Base-by-base conservation (phyloP, 257 asterid species). In the Fraxinus excelsior region DNA sequence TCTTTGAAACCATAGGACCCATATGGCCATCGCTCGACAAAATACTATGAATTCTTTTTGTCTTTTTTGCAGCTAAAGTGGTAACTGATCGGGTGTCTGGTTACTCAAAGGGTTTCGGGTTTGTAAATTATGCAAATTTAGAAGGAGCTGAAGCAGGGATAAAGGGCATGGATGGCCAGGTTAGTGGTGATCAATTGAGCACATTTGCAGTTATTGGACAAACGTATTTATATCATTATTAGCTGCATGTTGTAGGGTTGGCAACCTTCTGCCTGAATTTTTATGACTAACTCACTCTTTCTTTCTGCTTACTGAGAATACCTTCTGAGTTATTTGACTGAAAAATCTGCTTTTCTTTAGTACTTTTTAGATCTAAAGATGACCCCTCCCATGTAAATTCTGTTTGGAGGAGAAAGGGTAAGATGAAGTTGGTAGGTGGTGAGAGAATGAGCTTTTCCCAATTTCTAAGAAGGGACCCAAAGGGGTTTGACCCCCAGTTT, bases 121-220 rank as follows among this genome's bases (percentile, higher is more conserved):
- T 91, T 74, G 97, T 94, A 60, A 84, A 73, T 72, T 94, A 94
- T 80, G 85, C 89, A 73, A 84, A 97, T 21, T 0, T 91, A 71
- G 89, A 87, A 64, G 94, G 87, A 0, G 97, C 98, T 77, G 93
- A 32, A 74, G 80, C 87, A 32, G 98, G 97, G 83, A 85, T 89
- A 53, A 81, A 87, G 75, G 97, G 94, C 89, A 88, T 92, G 97
- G 94, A 94, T 84, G 97, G 97, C 72, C 86, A 90, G 97, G 98
- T 94, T 62, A 79, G 80, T 73, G 73, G 19, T 62, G 68, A 12
- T 53, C 31, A 31, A 62, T 71, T 3, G 12, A 74, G 32, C 60
- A 70, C 67, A 44, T 62, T 3, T 51, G 31, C 5, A 56, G 18
- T 71, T 53, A 32, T 44, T 19, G 26, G 23, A 67, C 32, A 38